Evolutionary conservation across 495 filamentous ascomycete species (phyloP), one percentile per base, ranked within the genome.

Genomic region (Usnea hakonensis): DNA sequence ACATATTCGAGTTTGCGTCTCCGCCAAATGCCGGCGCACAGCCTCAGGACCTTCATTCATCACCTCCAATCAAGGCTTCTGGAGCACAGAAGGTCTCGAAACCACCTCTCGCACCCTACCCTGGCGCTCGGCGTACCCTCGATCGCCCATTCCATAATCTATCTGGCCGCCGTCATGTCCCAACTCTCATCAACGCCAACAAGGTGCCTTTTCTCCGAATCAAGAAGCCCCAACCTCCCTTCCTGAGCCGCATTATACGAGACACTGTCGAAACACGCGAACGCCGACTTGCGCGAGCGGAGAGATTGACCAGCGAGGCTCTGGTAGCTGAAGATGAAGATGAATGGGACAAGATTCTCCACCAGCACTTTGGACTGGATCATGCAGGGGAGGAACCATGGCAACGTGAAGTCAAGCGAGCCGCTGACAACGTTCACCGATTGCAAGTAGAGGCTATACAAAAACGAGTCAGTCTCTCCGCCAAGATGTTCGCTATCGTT

Each of bases 201-300:
- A 81, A 79, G 33, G 64, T 88, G n/a, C 87, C 90, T 0, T 86
- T 91, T 62, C 72, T 94, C 48, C 83, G 88, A 30, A 70, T 89
- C 56, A 80, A 77, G 64, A 91, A 90, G 69, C 87, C 88, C 10
- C 87, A 90, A 67, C 78, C 87, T 7, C 65, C 68, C 36, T 73
- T 72, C 40, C 73, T 92, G 5, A 81, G 79, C 63, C 72, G 79
- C 5, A 74, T 87, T 1, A 70, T 94, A 16, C 71, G 77, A 11
- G 72, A 80, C 36, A 86, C 81, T 57, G 64, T 81, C 21, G 13
- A 65, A 21, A 57, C 58, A 52, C 73, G 74, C 11, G 70, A 77
- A 21, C 75, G 67, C 26, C 75, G 79, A 30, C 76, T 76, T 62
- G 68, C 70, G 9, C 63, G 67, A 23, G 69, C 76, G 32, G 67